Evolutionary conservation across 768 basidiomycete genomes (phyloP), one percentile per base, ranked within the genome.

Genomic region (Tricholoma saponaceum): DNA sequence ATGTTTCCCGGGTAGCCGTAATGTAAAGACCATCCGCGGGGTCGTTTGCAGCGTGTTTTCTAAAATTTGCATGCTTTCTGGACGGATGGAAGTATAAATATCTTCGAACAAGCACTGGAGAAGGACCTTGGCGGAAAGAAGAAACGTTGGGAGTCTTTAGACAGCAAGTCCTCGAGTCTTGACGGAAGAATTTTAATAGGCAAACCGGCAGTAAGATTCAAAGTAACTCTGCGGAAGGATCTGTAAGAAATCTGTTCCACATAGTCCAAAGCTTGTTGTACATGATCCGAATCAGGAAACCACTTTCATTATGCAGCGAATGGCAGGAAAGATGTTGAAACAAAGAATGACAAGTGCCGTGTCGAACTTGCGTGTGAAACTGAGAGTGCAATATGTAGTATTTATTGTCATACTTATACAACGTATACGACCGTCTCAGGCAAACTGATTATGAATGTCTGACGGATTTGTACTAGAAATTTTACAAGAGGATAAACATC

Each of bases 141-240:
- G 47, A 23, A 50, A 50, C 2, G 44, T 49, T 18, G 26, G 22
- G 26, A 28, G 44, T 13, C 26, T 8, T 26, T 18, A 26, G 46
- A 47, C 47, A 50, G 26, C 26, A 50, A 30, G 47, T 25, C 13
- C 44, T 46, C 12, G 44, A n/a, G n/a, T n/a, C n/a, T n/a, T n/a
- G n/a, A 25, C 44, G 14, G 44, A 46, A 46, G 44, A 25, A 14
- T 46, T 25, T 37, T 37, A 41, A 41, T 35, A 52, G 51, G 20
- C 51, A 52, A 52, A 33, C 51, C 10, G 37, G 51, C 51, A 52
- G 51, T 35, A 35, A 52, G 51, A 52, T 52, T 52, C 51, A 52
- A 37, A 37, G 33, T 35, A 26, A 37, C 32, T 37, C 23, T 35
- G 26, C 47, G 47, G 47, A 50, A 50, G 47, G 25, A 50, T 28